A percentile compares a stretch with the other conserved stretches of the same genome.
These are phyloP conservation scores for Colletotrichum eleusines DNA, from an alignment of 2,329 filamentous ascomycete genomes.

Conservation along the genomic window DNA sequence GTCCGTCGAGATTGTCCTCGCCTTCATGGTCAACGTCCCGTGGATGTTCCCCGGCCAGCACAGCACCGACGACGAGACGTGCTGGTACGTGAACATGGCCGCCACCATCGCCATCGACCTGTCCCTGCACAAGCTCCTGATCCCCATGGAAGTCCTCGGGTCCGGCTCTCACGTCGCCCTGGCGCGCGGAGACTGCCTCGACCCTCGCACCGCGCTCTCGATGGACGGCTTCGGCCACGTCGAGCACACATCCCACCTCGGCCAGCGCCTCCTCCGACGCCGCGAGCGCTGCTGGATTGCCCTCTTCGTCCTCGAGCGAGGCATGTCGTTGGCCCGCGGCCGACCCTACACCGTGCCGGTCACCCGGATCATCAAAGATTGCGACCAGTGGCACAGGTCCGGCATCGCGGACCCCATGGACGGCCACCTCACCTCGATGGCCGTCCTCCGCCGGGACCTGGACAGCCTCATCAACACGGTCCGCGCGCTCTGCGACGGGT, in stretches of 20 bases:
- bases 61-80: conserved; percentile 79
- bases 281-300: conserved; percentile 79
- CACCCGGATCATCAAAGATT: conserved; percentile 74
- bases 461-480: conserved; percentile 69
- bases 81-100: conserved; percentile 77
- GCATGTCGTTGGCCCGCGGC: conserved; percentile 77
- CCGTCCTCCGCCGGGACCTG: conserved; percentile 75
- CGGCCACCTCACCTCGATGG: conserved; percentile 78
- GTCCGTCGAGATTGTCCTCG: conserved; percentile 80
- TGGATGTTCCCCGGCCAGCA: conserved; percentile 79
- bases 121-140: conserved; percentile 76
- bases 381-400: conserved; percentile 76
- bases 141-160: conserved; percentile 63
- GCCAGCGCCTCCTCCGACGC: conserved; percentile 70
- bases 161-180: conserved; percentile 60
- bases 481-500: conserved; percentile 70
- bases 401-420: conserved; percentile 74
- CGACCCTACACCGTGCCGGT: conserved; percentile 76
- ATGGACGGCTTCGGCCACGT: conserved; percentile 77
- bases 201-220: conserved; percentile 71
- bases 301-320: conserved; percentile 78
- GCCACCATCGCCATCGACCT: conserved; percentile 77
- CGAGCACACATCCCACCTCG: conserved; percentile 70
- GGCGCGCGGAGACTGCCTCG: conserved; percentile 76
- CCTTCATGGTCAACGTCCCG: conserved; percentile 81